Conservation (phyloP, 495 filamentous ascomycete species). For the Hypoxylon intermedium region DNA sequence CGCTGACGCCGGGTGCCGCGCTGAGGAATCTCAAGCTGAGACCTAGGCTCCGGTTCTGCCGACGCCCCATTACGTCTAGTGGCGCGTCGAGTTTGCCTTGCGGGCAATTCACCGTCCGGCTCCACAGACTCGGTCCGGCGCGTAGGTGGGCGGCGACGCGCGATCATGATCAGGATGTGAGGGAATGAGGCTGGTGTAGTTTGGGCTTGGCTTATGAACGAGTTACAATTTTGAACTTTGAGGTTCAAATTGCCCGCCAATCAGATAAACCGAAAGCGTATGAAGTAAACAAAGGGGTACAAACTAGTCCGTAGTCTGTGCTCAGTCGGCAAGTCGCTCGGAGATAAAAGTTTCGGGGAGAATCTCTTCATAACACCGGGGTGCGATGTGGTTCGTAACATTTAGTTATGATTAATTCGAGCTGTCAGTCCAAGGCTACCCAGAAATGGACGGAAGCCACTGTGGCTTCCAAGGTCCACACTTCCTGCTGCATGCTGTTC, state of each 20-base stretch:
- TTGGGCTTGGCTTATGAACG: neutral
- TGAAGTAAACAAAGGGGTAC: too few species aligned
- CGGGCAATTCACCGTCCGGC: neutral
- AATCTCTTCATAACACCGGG: too few species aligned
- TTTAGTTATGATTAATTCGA: too few species aligned
- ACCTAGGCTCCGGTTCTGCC: conserved; percentile 12
- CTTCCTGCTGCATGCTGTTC: too few species aligned
- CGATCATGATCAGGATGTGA: conserved; percentile 23
- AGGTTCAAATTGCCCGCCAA: neutral
- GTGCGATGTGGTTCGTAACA: too few species aligned
- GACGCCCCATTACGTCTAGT: conserved; percentile 23
- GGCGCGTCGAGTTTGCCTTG: conserved; percentile 34
- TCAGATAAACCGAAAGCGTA: too few species aligned
- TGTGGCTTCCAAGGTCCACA: too few species aligned
- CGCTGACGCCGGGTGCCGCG: conserved; percentile 28
- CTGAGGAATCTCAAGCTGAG: conserved; percentile 11
- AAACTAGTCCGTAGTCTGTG: too few species aligned
- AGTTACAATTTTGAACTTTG: neutral
- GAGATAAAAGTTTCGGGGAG: too few species aligned
- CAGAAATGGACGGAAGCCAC: too few species aligned
- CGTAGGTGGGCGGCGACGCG: conserved; percentile 32
- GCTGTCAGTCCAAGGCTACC: too few species aligned
- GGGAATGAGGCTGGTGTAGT: neutral
- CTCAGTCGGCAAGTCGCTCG: too few species aligned
- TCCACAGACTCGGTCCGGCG: conserved; percentile 30